Evolutionary conservation across 2,329 filamentous ascomycete genomes (phyloP).

Genomic region (Cercospora canescens): DNA sequence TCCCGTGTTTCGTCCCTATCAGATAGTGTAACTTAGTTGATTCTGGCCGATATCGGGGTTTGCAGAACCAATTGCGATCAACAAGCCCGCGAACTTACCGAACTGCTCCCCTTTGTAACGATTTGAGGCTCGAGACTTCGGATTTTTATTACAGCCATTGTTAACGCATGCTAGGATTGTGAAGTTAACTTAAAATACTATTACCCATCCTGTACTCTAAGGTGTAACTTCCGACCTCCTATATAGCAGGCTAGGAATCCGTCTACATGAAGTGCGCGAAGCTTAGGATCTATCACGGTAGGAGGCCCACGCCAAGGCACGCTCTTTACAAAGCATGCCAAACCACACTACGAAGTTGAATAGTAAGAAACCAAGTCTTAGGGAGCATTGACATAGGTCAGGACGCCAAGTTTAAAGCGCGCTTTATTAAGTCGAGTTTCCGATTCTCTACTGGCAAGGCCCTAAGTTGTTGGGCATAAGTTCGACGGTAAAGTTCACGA

Average conservation of each 20-base stretch:
- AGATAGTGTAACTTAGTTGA: too few relatives aligned
- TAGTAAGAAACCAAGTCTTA: background rate
- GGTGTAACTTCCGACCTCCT: background rate
- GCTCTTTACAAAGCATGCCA: background rate
- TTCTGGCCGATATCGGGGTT: too few relatives aligned
- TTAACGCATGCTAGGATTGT: too few relatives aligned
- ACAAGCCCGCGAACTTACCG: too few relatives aligned
- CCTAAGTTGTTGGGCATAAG: background rate
- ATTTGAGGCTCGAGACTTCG: too few relatives aligned
- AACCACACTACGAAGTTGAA: background rate
- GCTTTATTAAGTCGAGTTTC: background rate
- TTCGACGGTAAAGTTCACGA: background rate
- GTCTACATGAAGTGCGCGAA: background rate
- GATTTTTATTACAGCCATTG: too few relatives aligned
- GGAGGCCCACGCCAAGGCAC: background rate
- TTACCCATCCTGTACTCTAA: background rate
- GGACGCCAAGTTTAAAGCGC: background rate
- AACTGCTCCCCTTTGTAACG: too few relatives aligned
- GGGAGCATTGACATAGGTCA: background rate
- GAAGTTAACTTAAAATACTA: background rate
- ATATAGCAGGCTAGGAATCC: background rate
- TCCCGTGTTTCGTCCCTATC: too few relatives aligned
- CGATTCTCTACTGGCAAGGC: background rate
- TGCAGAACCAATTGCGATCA: too few relatives aligned
- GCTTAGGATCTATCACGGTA: background rate